phyloP scores from a whole-genome alignment of 1,284 basidiomycete species.

The Ustilago shanxiensis region DNA sequence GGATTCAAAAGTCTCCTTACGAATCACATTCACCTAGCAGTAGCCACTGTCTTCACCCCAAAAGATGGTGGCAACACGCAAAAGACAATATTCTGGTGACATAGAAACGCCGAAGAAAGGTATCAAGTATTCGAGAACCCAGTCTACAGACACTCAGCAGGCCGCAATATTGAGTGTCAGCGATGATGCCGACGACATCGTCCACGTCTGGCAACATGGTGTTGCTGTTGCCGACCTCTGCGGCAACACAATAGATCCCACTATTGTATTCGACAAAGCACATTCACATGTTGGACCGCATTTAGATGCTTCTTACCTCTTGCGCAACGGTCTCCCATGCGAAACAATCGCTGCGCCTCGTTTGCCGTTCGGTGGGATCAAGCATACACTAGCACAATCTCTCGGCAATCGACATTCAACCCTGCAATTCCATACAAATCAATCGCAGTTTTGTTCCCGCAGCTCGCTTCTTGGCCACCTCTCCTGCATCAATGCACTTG shows the following conservation, averaged over 20 bases:
- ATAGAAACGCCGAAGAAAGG: not conserved
- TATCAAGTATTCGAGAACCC: not conserved
- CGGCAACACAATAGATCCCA: conserved; percentile 11
- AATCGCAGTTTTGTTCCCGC: conserved; percentile 9
- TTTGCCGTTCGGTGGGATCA: conserved; percentile 1
- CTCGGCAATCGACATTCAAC: conserved; percentile 7
- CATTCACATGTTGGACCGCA: not conserved
- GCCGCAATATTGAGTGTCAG: not conserved
- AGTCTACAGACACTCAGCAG: not conserved
- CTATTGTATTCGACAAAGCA: not conserved
- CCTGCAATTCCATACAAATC: not conserved
- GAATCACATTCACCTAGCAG: too few relatives aligned
- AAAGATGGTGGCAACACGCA: conserved; percentile 14
- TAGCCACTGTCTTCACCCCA: not conserved
- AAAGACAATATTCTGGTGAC: not conserved
- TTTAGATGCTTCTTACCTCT: conserved; percentile 1
- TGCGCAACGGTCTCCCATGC: not conserved
- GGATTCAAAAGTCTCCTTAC: not conserved
- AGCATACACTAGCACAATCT: conserved; percentile 11
- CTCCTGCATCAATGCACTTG: conserved; percentile 46
- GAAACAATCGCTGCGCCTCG: conserved; percentile 9
- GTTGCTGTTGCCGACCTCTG: conserved; percentile 9
- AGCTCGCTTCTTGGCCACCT: conserved; percentile 10
- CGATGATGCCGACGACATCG: not conserved
- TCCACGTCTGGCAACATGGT: conserved; percentile 15